Evolutionary conservation across 805 yeast species (phyloP).

Genomic region (Cephaloascus albidus): DNA sequence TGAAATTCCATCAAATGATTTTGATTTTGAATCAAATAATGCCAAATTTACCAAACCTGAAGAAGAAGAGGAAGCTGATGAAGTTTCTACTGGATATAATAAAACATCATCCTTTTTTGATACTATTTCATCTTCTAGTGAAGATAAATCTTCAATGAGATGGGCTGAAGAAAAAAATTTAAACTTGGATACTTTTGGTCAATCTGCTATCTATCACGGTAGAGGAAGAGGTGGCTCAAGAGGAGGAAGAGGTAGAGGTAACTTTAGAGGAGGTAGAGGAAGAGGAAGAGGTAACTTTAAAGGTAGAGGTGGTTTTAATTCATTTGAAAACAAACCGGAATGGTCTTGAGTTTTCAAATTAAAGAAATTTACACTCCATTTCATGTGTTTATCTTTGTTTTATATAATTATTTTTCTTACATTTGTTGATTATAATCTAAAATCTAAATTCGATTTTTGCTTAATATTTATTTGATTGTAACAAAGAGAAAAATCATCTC

Average conservation of each 20-base stretch:
- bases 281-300: constrained; percentile 22
- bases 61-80: constrained; percentile 20
- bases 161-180: constrained; percentile 67
- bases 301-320: constrained; percentile 14
- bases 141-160: constrained; percentile 38
- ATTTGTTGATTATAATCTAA: too few species aligned
- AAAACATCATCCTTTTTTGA: constrained; percentile 86
- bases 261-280: constrained; percentile 38
- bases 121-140: constrained; percentile 62
- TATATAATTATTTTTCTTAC: too few species aligned
- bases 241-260: constrained; percentile 40
- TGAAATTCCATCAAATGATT: constrained; percentile 46
- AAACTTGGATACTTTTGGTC: constrained; percentile 78
- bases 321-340: background rate
- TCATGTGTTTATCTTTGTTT: too few species aligned
- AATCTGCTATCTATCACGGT: constrained; percentile 13
- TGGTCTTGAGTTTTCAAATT: background rate
- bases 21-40: constrained; percentile 67
- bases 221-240: constrained; percentile 30
- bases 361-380: too few species aligned
- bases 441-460: too few species aligned
- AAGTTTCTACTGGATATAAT: constrained; percentile 40
- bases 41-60: constrained; percentile 58
- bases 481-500: too few species aligned
- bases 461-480: too few species aligned